Evolutionary conservation across 2,329 filamentous ascomycete species (phyloP).

Genomic region (Talaromyces verruculosus): DNA sequence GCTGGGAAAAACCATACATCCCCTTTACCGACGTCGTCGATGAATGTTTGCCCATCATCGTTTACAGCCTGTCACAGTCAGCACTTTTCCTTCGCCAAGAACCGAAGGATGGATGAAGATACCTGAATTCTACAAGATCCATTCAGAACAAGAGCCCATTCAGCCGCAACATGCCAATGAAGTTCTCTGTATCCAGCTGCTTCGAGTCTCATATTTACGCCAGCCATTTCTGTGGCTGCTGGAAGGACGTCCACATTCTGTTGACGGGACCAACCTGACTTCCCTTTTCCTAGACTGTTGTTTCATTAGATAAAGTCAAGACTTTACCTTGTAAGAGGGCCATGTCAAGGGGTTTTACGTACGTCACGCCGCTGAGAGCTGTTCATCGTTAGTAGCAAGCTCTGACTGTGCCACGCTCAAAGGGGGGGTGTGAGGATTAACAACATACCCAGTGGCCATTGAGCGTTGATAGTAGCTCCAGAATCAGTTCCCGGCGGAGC

Average conservation of each 20-base stretch:
- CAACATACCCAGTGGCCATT: conserved; percentile 54
- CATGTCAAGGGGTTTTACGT: background rate
- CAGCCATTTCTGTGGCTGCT: conserved; percentile 53
- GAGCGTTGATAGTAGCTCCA: conserved; percentile 43
- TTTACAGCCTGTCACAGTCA: conserved; percentile 32
- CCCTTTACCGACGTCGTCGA: conserved; percentile 73
- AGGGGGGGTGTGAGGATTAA: background rate
- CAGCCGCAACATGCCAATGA: conserved; percentile 52
- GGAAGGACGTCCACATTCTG: conserved; percentile 56
- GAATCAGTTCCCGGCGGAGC: conserved; percentile 56
- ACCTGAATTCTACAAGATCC: conserved; percentile 41
- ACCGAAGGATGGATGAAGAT: background rate
- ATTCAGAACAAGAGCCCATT: conserved; percentile 44
- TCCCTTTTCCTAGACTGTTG: conserved; percentile 42
- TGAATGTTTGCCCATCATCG: conserved; percentile 69
- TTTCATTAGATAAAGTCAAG: background rate
- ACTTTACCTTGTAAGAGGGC: background rate
- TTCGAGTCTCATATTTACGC: conserved; percentile 60
- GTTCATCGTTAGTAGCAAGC: background rate
- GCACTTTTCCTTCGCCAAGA: background rate
- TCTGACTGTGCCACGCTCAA: no score
- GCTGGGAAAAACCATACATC: conserved; percentile 81
- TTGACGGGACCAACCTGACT: conserved; percentile 56
- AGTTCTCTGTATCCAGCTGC: conserved; percentile 61
- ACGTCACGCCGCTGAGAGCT: conserved; percentile 51